Base-by-base conservation (phyloP, 371 early-diverging fungal species). In the Sporodiniella umbellata region DNA sequence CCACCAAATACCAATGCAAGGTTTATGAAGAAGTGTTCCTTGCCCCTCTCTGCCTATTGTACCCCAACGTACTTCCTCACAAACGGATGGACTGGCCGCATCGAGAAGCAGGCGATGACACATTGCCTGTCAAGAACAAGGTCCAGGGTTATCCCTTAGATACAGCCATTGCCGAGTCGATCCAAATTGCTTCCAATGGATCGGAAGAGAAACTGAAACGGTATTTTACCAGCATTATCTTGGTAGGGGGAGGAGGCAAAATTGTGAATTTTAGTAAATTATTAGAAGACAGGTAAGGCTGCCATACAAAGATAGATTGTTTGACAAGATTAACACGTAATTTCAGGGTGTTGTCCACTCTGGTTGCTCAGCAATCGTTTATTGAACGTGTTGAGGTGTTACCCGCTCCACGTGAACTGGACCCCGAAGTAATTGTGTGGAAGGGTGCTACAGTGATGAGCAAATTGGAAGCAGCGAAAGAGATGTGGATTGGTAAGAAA, bases 181-280 rank as follows among this genome's bases (percentile, higher is more conserved):
- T 94, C 40, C 50, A 58, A 14, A 35, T 55, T 19, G 69, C 78
- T 14, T 77, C 84, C 19, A 73, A 80, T 51, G 81, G 82, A 14
- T 80, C 85, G 1, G 85, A 90, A 43, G 90, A 91, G 37, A 79
- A 86, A 8, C 65, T 85, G 26, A 81, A 81, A 39, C 83, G 85
- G 39, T 72, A 88, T 44, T 90, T 87, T 66, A 72, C 80, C 1
- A 84, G 84, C 17, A 88, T 93, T 21, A 78, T 94, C 31, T 55
- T 94, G 11, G 89, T 91, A 2, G 94, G 92, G 5, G 94, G 94
- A 31, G 93, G 93, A n/a, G 88, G 85, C 5, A 79, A 83, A 64
- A 74, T 89, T 23, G 73, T 81, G 3, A 88, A 87, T 8, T 84
- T 93, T 47, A 80, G 76, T 50, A 67, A 76, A 11, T 72, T 90